A percentile compares a stretch with the other conserved stretches of the same genome.
phyloP scores from a whole-genome alignment of 108 stramenopile genomes.

The Heterococcus sp. region DNA sequence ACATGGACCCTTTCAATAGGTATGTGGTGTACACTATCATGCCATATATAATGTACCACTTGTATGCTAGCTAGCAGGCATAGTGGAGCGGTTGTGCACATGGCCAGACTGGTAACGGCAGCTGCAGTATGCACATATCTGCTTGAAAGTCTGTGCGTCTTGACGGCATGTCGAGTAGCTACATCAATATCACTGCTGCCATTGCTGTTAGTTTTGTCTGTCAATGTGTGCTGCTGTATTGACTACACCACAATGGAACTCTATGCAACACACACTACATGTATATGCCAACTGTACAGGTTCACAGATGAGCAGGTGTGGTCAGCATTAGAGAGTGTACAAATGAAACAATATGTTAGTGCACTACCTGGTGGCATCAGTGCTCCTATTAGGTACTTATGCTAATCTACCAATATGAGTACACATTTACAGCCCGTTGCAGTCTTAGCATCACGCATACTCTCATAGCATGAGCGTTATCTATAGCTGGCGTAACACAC shows the following conservation, averaged over 20 bases:
- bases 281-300: conserved; percentile 53
- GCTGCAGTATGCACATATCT: neutral
- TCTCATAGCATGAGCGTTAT: too few relatives aligned
- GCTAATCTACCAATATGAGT: too few relatives aligned
- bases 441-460: too few relatives aligned
- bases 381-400: conserved; percentile 16
- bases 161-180: too few relatives aligned
- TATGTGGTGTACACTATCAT: neutral
- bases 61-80: neutral
- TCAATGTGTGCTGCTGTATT: neutral
- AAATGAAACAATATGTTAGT: conserved; percentile 27
- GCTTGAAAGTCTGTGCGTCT: neutral
- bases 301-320: conserved; percentile 34
- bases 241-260: too few relatives aligned
- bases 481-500: too few relatives aligned
- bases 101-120: conserved; percentile 43
- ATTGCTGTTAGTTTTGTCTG: neutral
- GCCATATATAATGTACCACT: neutral
- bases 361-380: conserved; percentile 12
- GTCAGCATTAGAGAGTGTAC: conserved; percentile 41
- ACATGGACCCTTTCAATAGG: conserved; percentile 82
- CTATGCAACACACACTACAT: neutral
- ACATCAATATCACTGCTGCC: neutral
- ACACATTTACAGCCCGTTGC: too few relatives aligned
- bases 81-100: too few relatives aligned